phyloP scores from a whole-genome alignment of 768 basidiomycete genomes.

The Suillus hirtellus region DNA sequence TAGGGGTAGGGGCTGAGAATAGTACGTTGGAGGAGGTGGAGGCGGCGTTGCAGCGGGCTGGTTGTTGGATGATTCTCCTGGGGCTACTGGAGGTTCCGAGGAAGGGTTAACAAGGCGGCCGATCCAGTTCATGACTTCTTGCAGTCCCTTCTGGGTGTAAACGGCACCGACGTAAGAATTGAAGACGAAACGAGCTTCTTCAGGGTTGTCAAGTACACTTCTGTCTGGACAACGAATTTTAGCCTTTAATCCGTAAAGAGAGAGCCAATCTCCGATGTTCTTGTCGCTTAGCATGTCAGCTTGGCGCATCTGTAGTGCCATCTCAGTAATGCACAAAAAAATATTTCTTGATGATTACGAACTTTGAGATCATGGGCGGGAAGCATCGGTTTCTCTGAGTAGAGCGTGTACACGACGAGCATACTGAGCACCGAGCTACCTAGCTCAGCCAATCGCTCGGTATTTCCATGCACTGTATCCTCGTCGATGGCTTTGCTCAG shows the following conservation, averaged over 20 bases:
- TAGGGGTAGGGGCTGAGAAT: slow-evolving; percentile 13
- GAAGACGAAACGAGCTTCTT: slow-evolving; percentile 55
- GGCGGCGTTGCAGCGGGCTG: slow-evolving; percentile 15
- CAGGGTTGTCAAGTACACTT: slow-evolving; percentile 36
- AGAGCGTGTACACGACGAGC: slow-evolving; percentile 52
- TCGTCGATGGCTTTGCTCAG: slow-evolving; percentile 39
- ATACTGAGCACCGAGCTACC: slow-evolving; percentile 55
- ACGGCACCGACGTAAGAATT: slow-evolving; percentile 67
- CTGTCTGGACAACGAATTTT: slow-evolving; percentile 50
- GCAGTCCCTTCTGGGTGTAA: slow-evolving; percentile 55
- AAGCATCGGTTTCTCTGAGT: slow-evolving; percentile 44
- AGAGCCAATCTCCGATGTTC: slow-evolving; percentile 50
- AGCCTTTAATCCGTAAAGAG: slow-evolving; percentile 49
- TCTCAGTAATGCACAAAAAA: background rate
- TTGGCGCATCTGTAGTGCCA: slow-evolving; percentile 25
- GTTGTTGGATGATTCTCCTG: slow-evolving; percentile 16
- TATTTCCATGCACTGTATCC: slow-evolving; percentile 48
- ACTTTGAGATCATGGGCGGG: slow-evolving; percentile 46
- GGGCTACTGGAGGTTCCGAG: slow-evolving; percentile 24
- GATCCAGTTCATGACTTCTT: slow-evolving; percentile 56
- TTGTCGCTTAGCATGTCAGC: slow-evolving; percentile 36
- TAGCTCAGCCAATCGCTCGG: slow-evolving; percentile 58
- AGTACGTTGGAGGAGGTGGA: slow-evolving; percentile 25
- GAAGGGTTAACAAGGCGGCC: slow-evolving; percentile 55
- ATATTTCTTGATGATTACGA: slow-evolving; percentile 19